A percentile compares a stretch with the other conserved stretches of the same genome.
These are phyloP conservation scores for Berberis vulgaris DNA, from an alignment of 164 flowering plant genomes.

Conservation along the genomic window DNA sequence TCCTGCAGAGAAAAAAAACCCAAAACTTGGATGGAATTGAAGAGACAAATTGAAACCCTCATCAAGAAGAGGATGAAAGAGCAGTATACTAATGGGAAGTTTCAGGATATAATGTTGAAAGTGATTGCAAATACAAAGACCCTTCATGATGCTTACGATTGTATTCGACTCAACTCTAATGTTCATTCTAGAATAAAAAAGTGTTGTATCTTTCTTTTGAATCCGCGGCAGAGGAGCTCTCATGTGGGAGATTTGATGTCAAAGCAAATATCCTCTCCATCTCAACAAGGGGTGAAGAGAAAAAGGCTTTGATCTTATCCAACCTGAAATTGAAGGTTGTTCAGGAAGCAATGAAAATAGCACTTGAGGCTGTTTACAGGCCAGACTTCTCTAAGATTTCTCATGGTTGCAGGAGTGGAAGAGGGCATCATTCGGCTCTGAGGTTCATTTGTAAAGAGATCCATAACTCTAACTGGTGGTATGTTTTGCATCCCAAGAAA, in stretches of 20 bases:
- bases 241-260: slow-evolving; percentile 45
- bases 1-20: slow-evolving; percentile 20
- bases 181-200: slow-evolving; percentile 28
- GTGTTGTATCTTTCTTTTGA: slow-evolving; percentile 38
- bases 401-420: slow-evolving; percentile 87
- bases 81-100: slow-evolving; percentile 60
- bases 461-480: slow-evolving; percentile 66
- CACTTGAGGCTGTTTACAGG: slow-evolving; percentile 70
- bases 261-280: slow-evolving; percentile 45
- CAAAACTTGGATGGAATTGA: slow-evolving; percentile 45
- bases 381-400: slow-evolving; percentile 82
- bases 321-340: slow-evolving; percentile 57
- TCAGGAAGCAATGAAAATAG: slow-evolving; percentile 81
- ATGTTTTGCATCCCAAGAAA: slow-evolving; percentile 42
- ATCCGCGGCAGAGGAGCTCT: slow-evolving; percentile 57
- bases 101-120: slow-evolving; percentile 45
- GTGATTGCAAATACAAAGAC: slow-evolving; percentile 72
- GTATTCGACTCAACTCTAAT: slow-evolving; percentile 58
- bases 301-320: slow-evolving; percentile 68
- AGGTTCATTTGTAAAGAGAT: slow-evolving; percentile 64
- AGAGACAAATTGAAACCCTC: slow-evolving; percentile 51
- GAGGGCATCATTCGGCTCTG: slow-evolving; percentile 60
- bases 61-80: slow-evolving; percentile 87
- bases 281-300: slow-evolving; percentile 36
- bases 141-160: slow-evolving; percentile 66